Base-by-base conservation (phyloP, 1,284 basidiomycete genomes). In the Calocybe gambosa region DNA sequence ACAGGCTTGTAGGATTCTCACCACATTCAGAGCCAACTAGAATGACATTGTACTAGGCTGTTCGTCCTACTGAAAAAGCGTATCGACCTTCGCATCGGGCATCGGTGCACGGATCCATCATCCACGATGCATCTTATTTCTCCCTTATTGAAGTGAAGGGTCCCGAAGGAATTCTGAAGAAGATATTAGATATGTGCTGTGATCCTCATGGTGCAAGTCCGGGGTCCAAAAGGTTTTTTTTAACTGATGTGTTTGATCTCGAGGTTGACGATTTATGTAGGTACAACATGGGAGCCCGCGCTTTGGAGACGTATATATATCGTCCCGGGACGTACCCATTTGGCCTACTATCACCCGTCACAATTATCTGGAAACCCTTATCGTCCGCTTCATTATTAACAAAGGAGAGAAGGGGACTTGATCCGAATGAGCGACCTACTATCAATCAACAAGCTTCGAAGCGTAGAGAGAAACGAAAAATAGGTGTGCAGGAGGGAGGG, bases 31-130 rank as follows among this genome's bases (percentile, higher is more conserved):
- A 31, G 19, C 12, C 19, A 7, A 34, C 8, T 33, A n/a, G 40
- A 33, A 20, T 35, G 35, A 46, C 3, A 19, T 10, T 49, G 20
- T 31, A 16, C 5, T 42, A 73, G 82, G 86, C 92, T 1, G 63
- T 84, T 1, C 80, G 81, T 1, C 92, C 93, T 0, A 93, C 92
- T 0, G 88, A 93, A 58, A 97, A 96, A 59, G 77, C 88, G 0
- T 94, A 88, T 60, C 75, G 93, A 19, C 82, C 93, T 0, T 92
- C 93, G 1, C 85, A 93, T 61, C 80, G 93, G 18, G 91, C 93
- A 0, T 80, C 90, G 0, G 64, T 85, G 9, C 88, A 90, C 55
- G 87, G 83, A 1, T 84, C 83, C 1, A 91, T 93, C 44, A 63
- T 94, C 0, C 89, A 93, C 49, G 93, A 97, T 58, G 83, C 85